A percentile compares a stretch with the other conserved stretches of the same genome.
Evolutionary conservation across 805 yeast genomes (phyloP).

Genomic region (Naumovozyma baii): DNA sequence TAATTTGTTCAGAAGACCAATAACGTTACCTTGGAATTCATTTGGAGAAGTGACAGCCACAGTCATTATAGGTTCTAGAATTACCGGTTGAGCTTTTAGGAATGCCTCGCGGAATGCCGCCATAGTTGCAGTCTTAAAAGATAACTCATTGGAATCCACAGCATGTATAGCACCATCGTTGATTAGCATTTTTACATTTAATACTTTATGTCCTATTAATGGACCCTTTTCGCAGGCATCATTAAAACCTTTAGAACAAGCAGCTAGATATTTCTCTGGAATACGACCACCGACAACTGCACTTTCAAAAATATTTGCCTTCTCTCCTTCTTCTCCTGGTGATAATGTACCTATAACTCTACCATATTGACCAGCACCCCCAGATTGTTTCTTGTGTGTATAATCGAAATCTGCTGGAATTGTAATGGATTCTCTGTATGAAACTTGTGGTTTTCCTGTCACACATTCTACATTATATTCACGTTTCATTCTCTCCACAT

Average conservation of each 20-base stretch:
- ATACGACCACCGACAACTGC: conserved; percentile 95
- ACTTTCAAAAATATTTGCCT: conserved; percentile 61
- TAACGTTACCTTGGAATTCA: conserved; percentile 91
- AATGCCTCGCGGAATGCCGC: conserved; percentile 91
- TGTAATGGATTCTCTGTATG: conserved; percentile 89
- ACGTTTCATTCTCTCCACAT: conserved; percentile 95
- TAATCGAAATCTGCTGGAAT: conserved; percentile 71
- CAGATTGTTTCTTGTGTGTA: conserved; percentile 95
- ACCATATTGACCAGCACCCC: conserved; percentile 99
- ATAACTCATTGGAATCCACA: conserved; percentile 92
- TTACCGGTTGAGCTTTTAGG: conserved; percentile 70
- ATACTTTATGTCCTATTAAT: conserved; percentile 83
- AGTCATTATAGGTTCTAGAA: conserved; percentile 93
- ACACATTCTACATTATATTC: conserved; percentile 93
- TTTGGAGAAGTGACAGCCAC: conserved; percentile 89
- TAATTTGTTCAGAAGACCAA: conserved; percentile 83
- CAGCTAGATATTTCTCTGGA: conserved; percentile 86
- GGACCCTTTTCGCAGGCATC: conserved; percentile 96
- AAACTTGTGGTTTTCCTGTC: conserved; percentile 96
- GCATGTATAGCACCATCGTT: conserved; percentile 97
- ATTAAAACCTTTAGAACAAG: conserved; percentile 92
- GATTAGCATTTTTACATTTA: conserved; percentile 86
- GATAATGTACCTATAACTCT: conserved; percentile 80
- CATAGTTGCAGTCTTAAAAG: conserved; percentile 87
- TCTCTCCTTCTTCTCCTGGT: conserved; percentile 43